Evolutionary conservation across 2,329 filamentous ascomycete genomes (phyloP).

Genomic region (Cercospora sp.): DNA sequence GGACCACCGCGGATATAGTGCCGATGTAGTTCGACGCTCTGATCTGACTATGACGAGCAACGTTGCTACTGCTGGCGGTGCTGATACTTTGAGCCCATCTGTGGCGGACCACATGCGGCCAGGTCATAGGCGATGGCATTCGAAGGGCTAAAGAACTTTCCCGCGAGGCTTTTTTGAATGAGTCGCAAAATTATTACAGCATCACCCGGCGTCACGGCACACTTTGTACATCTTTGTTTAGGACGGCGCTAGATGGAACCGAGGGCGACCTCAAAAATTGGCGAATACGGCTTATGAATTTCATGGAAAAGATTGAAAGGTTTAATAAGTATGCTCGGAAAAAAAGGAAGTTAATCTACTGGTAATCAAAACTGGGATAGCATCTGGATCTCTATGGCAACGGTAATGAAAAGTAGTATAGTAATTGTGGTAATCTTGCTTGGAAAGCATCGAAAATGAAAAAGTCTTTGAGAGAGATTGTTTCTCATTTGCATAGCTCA

Average conservation of each 20-base stretch:
- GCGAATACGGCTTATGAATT: neutral
- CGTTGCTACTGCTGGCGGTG: neutral
- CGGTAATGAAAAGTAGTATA: neutral
- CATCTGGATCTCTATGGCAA: too few relatives aligned
- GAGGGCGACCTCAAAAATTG: neutral
- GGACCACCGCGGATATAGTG: neutral
- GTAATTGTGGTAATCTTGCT: neutral
- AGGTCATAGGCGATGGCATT: conserved; percentile 11
- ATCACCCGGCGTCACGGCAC: neutral
- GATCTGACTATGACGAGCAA: conserved; percentile 9
- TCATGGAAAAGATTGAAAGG: too few relatives aligned
- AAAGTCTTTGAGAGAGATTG: neutral
- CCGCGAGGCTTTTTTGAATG: too few relatives aligned
- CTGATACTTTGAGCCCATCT: neutral
- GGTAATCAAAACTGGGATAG: neutral
- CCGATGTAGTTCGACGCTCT: neutral
- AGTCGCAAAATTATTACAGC: neutral
- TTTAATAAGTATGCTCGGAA: too few relatives aligned
- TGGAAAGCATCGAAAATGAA: neutral
- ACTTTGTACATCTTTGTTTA: neutral
- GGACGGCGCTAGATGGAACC: neutral
- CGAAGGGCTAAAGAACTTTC: neutral
- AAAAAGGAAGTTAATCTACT: neutral
- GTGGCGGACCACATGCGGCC: neutral
- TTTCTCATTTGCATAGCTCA: neutral